Conservation (phyloP, 805 yeast species). For the Starmerella riodocensis region DNA sequence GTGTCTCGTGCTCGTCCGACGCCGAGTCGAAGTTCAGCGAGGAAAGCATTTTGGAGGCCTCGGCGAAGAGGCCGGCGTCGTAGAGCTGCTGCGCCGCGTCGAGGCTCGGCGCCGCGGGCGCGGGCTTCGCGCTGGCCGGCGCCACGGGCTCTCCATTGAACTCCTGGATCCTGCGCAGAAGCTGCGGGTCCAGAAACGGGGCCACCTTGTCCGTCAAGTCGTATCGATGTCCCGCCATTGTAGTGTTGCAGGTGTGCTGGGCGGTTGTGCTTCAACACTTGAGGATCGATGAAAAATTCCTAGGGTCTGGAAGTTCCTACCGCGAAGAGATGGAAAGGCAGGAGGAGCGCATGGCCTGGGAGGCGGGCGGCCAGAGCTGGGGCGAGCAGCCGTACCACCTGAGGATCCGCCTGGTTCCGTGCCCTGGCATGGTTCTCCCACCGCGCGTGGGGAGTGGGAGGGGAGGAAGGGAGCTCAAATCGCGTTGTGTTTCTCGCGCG, state of each 20-base stretch:
- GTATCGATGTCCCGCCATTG: conserved; percentile 25
- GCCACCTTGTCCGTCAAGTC: conserved; percentile 43
- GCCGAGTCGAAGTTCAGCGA: conserved; percentile 31
- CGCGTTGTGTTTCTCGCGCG: too few relatives aligned
- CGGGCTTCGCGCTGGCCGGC: conserved; percentile 1
- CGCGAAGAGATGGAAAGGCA: too few relatives aligned
- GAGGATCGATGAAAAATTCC: conserved; percentile 2
- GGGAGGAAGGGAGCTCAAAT: too few relatives aligned
- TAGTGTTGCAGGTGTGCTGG: neutral
- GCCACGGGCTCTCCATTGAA: conserved; percentile 27
- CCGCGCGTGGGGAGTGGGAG: too few relatives aligned
- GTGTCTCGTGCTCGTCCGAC: conserved; percentile 25
- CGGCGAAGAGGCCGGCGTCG: conserved; percentile 34
- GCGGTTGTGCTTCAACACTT: neutral
- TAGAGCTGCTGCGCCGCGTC: conserved; percentile 27
- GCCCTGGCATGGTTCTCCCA: too few relatives aligned
- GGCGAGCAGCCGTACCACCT: too few relatives aligned
- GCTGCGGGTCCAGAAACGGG: conserved; percentile 50
- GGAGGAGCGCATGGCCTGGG: too few relatives aligned
- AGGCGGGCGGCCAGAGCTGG: too few relatives aligned
- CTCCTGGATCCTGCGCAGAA: conserved; percentile 42
- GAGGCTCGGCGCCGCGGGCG: conserved; percentile 13
- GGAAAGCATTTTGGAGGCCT: conserved; percentile 16
- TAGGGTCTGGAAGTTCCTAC: too few relatives aligned
- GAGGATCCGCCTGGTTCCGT: too few relatives aligned